Evolutionary conservation across 306 rosid genomes (phyloP), one percentile per base, ranked within the genome.

Genomic region (Malus orientalis): DNA sequence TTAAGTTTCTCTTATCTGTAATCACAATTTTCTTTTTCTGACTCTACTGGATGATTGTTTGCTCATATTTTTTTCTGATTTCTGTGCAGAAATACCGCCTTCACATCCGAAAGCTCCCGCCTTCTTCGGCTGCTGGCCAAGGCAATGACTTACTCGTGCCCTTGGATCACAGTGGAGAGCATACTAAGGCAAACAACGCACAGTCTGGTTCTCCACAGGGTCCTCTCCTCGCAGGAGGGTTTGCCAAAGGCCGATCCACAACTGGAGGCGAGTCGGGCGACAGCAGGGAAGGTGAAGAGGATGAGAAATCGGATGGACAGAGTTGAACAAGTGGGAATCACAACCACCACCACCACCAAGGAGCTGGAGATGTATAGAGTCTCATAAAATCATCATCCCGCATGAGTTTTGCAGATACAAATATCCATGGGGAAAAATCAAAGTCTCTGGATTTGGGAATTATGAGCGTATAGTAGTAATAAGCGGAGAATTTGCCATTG

Each of bases 81-180:
- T 66, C 53, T 25, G 19, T 75, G 74, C 96, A 94, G 97, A 94
- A 94, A 78, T 94, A 94, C 79, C 89, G 98, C 72, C 90, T 94
- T 79, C 97, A 91, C 83, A 87, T 91, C 33, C 81, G 90, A 80
- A 91, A 87, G 83, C 75, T 78, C 33, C 85, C 93, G 2, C 55
- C 74, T 78, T 91, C 88, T 53, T 70, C 86, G 15, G 71, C 74
- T 70, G 82, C 55, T 0, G 61, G 55, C 55, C 55, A 74, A 11
- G 84, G 70, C 73, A 76, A 79, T 78, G 86, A 79, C 45, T 47
- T 75, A 16, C 85, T 88, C 89, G 77, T 84, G 87, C 2, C 25
- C 13, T 85, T 82, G 74, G 89, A 83, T 76, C 75, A 86, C 66
- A 60, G 73, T 53, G 87, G 80, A 77, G 91, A 90, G n/a, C 53